These are phyloP conservation scores for Cornus florida DNA, from an alignment of 148 eudicot species.

Conservation along the genomic window DNA sequence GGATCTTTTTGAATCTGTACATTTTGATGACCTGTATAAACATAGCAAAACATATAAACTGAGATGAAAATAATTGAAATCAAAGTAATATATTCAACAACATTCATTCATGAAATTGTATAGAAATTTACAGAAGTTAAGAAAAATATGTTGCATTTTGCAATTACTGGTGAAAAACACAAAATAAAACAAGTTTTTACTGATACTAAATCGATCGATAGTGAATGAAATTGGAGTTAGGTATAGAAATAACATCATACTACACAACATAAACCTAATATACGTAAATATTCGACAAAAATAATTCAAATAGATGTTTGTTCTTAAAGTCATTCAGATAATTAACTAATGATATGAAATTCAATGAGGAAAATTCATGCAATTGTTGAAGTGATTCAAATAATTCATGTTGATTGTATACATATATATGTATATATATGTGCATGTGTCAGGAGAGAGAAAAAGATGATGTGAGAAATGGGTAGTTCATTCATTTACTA, in stretches of 20 bases:
- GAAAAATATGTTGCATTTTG: background rate
- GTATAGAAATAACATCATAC: no score
- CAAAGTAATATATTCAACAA: no score
- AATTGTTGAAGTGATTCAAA: no score
- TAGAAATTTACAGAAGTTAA: background rate
- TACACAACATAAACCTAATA: background rate
- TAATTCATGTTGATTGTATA: background rate
- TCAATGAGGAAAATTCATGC: no score
- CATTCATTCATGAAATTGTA: background rate
- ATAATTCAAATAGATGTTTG: no score
- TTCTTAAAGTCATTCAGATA: no score
- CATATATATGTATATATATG: background rate
- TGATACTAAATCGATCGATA: background rate
- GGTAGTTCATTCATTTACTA: no score
- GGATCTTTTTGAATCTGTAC: conserved; percentile 29
- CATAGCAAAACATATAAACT: no score
- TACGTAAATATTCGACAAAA: no score
- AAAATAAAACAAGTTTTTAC: background rate
- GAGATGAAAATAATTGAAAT: no score
- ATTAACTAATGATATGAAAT: no score
- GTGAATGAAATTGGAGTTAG: background rate
- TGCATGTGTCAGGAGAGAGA: background rate
- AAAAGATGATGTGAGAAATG: background rate
- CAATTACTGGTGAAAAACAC: background rate
- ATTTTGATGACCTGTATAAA: conserved; percentile 36